These are phyloP conservation scores for Coemansia sp. DNA, from an alignment of 192 early-diverging fungal genomes.

Conservation along the genomic window DNA sequence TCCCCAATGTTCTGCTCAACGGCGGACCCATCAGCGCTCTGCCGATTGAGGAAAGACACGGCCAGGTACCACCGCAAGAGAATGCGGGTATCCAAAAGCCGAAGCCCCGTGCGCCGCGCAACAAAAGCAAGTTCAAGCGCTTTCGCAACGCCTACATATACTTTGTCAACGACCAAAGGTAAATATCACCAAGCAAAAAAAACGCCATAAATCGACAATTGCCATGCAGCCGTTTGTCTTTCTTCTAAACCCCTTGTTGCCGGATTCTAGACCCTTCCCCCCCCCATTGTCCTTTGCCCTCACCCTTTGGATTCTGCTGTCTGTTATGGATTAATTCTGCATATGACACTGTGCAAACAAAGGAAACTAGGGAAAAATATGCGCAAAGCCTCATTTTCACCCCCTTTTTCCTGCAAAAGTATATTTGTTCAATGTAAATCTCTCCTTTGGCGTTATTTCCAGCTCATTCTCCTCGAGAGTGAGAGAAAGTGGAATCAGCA, in stretches of 20 bases:
- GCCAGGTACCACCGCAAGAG: neutral
- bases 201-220: neutral
- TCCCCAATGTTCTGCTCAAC: slow-evolving; percentile 5
- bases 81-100: slow-evolving; percentile 7
- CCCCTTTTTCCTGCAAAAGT: neutral
- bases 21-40: neutral
- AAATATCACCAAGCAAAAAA: slow-evolving; percentile 10
- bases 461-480: neutral
- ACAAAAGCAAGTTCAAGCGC: slow-evolving; percentile 57
- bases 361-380: neutral
- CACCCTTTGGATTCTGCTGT: neutral
- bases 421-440: slow-evolving; percentile 5
- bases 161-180: slow-evolving; percentile 57
- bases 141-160: slow-evolving; percentile 58
- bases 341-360: neutral
- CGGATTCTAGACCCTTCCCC: neutral
- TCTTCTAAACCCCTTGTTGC: neutral
- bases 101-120: slow-evolving; percentile 39
- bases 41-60: neutral
- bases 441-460: neutral
- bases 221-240: neutral
- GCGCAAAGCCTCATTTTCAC: slow-evolving; percentile 2
- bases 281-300: neutral
- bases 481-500: neutral
- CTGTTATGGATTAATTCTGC: neutral